Percentiles rank a stretch among this genome's conserved stretches.
Conservation (phyloP, 176 grass and related monocot species). For the Olyra latifolia region DNA sequence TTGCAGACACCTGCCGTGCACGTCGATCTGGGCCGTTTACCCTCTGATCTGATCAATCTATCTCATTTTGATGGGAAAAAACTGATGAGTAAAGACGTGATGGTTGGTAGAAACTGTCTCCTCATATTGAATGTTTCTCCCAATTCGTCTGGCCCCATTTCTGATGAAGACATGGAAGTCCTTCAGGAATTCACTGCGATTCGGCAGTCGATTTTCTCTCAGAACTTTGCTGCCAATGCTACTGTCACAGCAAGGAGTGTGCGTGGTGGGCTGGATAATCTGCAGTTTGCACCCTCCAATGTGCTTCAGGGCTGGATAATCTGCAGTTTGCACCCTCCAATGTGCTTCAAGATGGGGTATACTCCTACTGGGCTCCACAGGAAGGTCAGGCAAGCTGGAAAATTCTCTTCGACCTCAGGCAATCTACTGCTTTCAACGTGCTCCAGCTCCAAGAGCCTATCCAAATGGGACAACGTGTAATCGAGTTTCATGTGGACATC, state of each 20-base stretch:
- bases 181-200: constrained; percentile 77
- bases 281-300: constrained; percentile 68
- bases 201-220: constrained; percentile 64
- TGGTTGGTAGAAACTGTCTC: constrained; percentile 94
- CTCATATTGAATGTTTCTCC: constrained; percentile 92
- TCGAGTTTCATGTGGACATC: constrained; percentile 68
- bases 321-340: constrained; percentile 67
- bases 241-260: constrained; percentile 63
- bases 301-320: constrained; percentile 40
- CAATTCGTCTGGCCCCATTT: constrained; percentile 77
- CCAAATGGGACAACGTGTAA: constrained; percentile 90
- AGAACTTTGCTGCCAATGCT: constrained; percentile 62
- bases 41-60: too few species aligned
- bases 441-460: constrained; percentile 91
- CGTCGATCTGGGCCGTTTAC: too few species aligned
- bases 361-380: constrained; percentile 77
- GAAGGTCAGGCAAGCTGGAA: constrained; percentile 58
- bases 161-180: constrained; percentile 70
- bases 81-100: too few species aligned
- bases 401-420: constrained; percentile 56
- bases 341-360: constrained; percentile 54
- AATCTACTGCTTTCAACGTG: constrained; percentile 63
- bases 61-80: too few species aligned
- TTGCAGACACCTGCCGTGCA: too few species aligned
- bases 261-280: constrained; percentile 51